Conservation (phyloP, 495 filamentous ascomycete species). For the Penicillium parvum region DNA sequence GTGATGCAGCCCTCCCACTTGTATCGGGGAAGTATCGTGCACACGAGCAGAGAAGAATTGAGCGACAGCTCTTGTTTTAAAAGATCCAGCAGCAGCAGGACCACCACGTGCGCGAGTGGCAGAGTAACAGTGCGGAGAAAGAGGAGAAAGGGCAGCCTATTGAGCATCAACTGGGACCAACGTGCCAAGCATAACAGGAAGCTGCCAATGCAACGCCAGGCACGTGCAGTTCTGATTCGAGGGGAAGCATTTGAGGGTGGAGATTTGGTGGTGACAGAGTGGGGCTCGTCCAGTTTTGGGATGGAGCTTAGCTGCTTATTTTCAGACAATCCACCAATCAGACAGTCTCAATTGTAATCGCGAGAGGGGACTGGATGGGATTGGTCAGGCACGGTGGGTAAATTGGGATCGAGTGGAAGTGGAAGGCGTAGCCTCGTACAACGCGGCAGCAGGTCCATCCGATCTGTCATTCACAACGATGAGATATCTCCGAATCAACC, state of each 20-base stretch:
- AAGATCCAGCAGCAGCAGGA: background rate
- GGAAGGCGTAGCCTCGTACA: too few relatives aligned
- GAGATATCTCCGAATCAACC: too few relatives aligned
- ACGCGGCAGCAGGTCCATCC: too few relatives aligned
- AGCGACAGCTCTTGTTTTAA: background rate
- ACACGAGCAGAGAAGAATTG: constrained; percentile 1
- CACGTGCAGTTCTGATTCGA: constrained; percentile 39
- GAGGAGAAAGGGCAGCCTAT: constrained; percentile 25
- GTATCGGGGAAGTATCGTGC: background rate
- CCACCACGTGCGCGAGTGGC: background rate
- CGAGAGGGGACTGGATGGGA: background rate
- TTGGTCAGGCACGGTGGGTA: background rate
- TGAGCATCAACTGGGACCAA: constrained; percentile 36
- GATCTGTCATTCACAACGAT: too few relatives aligned
- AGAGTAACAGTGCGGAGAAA: constrained; percentile 10
- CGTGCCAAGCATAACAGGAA: constrained; percentile 28
- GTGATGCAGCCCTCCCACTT: background rate
- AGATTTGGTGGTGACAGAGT: background rate
- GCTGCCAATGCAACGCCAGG: constrained; percentile 17
- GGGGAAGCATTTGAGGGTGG: constrained; percentile 2
- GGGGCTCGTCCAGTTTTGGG: constrained; percentile 5
- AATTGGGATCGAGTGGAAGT: too few relatives aligned
- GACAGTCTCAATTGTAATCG: constrained; percentile 1
- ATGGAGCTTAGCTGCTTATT: constrained; percentile 26
- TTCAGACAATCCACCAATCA: constrained; percentile 12